Evolutionary conservation across 2,329 filamentous ascomycete genomes (phyloP).

Genomic region (Pseudogymnoascus sp.): DNA sequence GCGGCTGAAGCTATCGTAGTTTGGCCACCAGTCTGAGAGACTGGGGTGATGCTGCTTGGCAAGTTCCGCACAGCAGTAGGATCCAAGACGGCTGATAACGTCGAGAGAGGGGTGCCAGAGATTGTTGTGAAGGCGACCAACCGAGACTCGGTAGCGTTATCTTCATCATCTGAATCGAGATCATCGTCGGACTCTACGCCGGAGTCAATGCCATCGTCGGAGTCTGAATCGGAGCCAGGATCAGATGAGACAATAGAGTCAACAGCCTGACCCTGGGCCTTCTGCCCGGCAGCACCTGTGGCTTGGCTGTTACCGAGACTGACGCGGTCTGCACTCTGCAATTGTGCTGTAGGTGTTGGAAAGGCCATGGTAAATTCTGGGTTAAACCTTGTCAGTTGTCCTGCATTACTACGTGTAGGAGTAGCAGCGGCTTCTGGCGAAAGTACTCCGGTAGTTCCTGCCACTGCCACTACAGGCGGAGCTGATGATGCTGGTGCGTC

Average conservation of each 20-base stretch:
- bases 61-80: neutral
- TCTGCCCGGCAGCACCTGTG: neutral
- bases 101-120: conserved; percentile 4
- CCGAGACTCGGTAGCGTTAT: neutral
- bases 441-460: neutral
- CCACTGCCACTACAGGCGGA: neutral
- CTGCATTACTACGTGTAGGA: neutral
- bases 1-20: neutral
- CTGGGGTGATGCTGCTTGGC: neutral
- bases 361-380: neutral
- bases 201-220: neutral
- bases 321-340: neutral
- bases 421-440: neutral
- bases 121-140: neutral
- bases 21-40: neutral
- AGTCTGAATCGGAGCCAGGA: neutral
- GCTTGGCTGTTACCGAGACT: neutral
- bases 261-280: neutral
- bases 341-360: conserved; percentile 3
- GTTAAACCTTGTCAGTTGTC: neutral
- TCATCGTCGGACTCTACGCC: neutral
- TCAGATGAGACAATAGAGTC: neutral
- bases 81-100: neutral
- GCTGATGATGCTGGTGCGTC: neutral
- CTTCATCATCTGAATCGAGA: neutral